Evolutionary conservation across 768 basidiomycete species (phyloP).

Genomic region (Boletus sensibilis): DNA sequence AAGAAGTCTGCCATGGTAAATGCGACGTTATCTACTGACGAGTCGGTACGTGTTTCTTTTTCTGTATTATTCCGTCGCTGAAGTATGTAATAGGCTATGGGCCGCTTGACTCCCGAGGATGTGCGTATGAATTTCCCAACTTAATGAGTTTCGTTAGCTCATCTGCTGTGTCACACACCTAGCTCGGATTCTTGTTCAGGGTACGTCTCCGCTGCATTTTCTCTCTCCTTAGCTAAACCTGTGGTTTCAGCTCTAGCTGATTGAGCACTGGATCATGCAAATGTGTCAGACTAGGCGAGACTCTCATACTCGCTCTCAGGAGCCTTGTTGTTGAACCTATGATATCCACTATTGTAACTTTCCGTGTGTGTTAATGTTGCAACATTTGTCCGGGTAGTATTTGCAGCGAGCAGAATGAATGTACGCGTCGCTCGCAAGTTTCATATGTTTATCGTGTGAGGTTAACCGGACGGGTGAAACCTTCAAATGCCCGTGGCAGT

Average conservation of each 20-base stretch:
- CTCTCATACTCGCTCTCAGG: not conserved
- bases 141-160: slow-evolving; percentile 3
- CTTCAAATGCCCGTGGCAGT: not conserved
- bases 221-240: not conserved
- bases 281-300: not conserved
- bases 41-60: slow-evolving; percentile 51
- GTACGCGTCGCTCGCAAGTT: not conserved
- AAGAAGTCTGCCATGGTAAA: slow-evolving; percentile 97
- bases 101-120: slow-evolving; percentile 85
- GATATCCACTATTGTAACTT: not conserved
- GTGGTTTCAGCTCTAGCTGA: slow-evolving; percentile 19
- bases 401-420: no score
- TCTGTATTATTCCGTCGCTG: slow-evolving; percentile 4
- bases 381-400: not conserved
- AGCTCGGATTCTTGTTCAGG: slow-evolving; percentile 49
- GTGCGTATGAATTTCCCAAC: slow-evolving; percentile 35
- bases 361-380: not conserved
- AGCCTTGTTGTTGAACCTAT: not conserved
- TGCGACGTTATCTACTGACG: slow-evolving; percentile 79
- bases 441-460: not conserved
- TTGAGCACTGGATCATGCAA: not conserved
- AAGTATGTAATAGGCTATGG: slow-evolving; percentile 67
- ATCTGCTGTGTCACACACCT: not conserved
- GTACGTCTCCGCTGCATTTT: slow-evolving; percentile 29
- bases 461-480: no score